Base-by-base conservation (phyloP, 1,284 basidiomycete species). In the Sanghuangporus sanghuang region DNA sequence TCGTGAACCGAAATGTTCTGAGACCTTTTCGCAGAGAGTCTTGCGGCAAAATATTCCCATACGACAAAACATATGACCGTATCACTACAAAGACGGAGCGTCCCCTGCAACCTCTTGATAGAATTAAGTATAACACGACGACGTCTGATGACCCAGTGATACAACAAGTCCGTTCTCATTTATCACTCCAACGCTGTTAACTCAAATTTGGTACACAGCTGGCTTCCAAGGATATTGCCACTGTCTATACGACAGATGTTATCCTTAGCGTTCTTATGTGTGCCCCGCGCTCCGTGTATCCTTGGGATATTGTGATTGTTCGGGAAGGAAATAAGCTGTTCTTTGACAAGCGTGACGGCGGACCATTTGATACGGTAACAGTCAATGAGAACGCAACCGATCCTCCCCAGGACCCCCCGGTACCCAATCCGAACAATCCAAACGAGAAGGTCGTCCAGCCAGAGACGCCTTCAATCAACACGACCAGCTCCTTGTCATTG, bases 351-450 rank as follows among this genome's bases (percentile, higher is more conserved):
- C 92, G 97, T 64, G 95, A 97, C 74, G 96, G 96, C 38, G 96
- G 96, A 62, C 91, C 96, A 1, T 98, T 99, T 70, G 93, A 99
- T 77, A 97, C 92, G 61, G 89, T 98, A 65, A 98, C 96, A 18
- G 97, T 99, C 72, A 99, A 99, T 78, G 97, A 99, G 80, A 99
- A 99, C 75, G 95, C 97, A 5, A 84, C 89, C 6, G 97, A 99
- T 76, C 94, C 97, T 42, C 97, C 97, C 6, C 85, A 92, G 70
- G 96, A 98, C 75, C 85, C 89, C 42, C 72, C 87, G 18, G 57
- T 44, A 38, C 36, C 57, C 6, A 91, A 91, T 70, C 85, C 86
- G 4, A 90, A 88, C 73, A 89, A 90, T 68, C 86, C 88, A 3
- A 74, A 74, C 27, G 90, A 92, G 70, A 92, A 87, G 69, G 74